phyloP scores from a whole-genome alignment of 768 basidiomycete genomes.

The Termitomyces bulborhizus region DNA sequence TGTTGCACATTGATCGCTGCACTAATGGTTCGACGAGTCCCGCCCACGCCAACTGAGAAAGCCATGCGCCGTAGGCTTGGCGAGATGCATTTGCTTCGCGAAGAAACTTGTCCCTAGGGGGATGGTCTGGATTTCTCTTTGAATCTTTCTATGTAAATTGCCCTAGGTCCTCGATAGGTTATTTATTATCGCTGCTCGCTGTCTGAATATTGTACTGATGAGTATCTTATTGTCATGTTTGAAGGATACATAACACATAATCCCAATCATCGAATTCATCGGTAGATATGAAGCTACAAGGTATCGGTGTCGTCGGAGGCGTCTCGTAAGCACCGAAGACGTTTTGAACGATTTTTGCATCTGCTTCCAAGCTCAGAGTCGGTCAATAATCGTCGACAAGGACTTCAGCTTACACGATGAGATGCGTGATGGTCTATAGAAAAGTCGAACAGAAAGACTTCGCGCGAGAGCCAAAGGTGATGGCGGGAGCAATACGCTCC shows the following conservation, averaged over 20 bases:
- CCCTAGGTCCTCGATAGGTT: neutral
- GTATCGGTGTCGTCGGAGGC: conserved; percentile 42
- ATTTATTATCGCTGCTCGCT: neutral
- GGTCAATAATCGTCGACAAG: neutral
- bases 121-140: conserved; percentile 3
- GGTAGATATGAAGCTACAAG: conserved; percentile 46
- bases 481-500: neutral
- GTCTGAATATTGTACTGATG: conserved; percentile 1
- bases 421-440: conserved; percentile 29
- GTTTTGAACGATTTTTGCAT: conserved; percentile 13
- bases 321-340: conserved; percentile 21
- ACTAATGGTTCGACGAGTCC: conserved; percentile 69
- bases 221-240: conserved; percentile 16
- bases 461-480: neutral
- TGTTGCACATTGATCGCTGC: conserved; percentile 83
- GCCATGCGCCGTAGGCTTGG: conserved; percentile 79
- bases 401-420: conserved; percentile 22
- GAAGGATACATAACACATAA: conserved; percentile 45
- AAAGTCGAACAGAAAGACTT: conserved; percentile 38
- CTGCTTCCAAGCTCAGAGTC: conserved; percentile 10
- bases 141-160: conserved; percentile 3
- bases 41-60: conserved; percentile 87
- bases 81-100: conserved; percentile 70
- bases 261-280: conserved; percentile 43
- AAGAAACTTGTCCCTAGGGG: conserved; percentile 42